Conservation (phyloP, 2,329 filamentous ascomycete species). For the Alternaria brassicicola region DNA sequence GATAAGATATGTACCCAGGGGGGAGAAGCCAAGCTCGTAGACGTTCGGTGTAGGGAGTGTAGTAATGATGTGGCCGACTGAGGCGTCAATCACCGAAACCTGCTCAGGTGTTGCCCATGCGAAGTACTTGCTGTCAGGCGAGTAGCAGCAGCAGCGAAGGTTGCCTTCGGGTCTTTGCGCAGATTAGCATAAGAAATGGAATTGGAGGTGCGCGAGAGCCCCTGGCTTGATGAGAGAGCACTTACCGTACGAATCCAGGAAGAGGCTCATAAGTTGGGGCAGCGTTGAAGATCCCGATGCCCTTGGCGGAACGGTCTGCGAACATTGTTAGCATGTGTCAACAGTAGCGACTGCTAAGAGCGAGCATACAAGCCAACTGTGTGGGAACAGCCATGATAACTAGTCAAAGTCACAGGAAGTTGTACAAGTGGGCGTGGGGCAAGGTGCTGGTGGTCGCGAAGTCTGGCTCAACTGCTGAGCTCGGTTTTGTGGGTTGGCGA, state of each 20-base stretch:
- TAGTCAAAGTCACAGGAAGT: conserved; percentile 81
- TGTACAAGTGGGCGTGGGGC: conserved; percentile 32
- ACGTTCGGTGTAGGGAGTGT: conserved; percentile 81
- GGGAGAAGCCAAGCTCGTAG: conserved; percentile 94
- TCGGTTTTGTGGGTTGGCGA: conserved; percentile 33
- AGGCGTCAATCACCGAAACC: conserved; percentile 84
- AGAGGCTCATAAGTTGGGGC: conserved; percentile 85
- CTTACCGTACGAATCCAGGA: conserved; percentile 72
- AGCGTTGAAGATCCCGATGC: conserved; percentile 91
- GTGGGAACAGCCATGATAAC: conserved; percentile 92
- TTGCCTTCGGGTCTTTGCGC: conserved; percentile 80
- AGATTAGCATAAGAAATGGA: conserved; percentile 15
- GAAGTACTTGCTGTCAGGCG: conserved; percentile 93
- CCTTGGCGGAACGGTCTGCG: conserved; percentile 88
- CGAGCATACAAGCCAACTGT: conserved; percentile 81
- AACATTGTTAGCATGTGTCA: conserved; percentile 16
- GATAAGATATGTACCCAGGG: conserved; percentile 87
- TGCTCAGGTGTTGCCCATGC: conserved; percentile 87
- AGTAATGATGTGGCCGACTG: conserved; percentile 74
- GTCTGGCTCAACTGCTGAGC: conserved; percentile 33
- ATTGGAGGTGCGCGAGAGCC: background rate
- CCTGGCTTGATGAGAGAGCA: background rate
- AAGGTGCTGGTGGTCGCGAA: conserved; percentile 43
- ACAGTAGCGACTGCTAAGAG: background rate
- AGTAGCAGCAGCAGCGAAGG: conserved; percentile 93